These are phyloP conservation scores for Fusarium robinianum DNA, from an alignment of 2,329 filamentous ascomycete genomes.

Conservation along the genomic window DNA sequence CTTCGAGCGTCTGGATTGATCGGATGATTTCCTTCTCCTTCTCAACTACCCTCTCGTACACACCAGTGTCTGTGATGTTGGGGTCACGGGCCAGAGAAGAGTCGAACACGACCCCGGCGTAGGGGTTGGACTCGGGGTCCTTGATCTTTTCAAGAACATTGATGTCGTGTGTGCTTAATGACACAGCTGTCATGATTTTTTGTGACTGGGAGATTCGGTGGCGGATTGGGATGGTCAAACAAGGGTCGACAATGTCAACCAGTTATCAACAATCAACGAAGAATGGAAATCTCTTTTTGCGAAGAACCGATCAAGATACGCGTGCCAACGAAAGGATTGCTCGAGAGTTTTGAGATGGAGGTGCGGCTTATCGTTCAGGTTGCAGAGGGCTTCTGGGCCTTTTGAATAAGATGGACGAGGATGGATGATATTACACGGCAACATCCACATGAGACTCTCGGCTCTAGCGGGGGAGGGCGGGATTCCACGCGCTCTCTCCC, in stretches of 20 bases:
- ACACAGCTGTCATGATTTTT: constrained; percentile 50
- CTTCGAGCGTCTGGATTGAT: constrained; percentile 59
- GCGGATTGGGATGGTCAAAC: not conserved
- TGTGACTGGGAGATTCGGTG: constrained; percentile 18
- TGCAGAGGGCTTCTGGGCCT: too few species aligned
- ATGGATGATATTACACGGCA: constrained; percentile 23
- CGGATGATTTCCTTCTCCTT: constrained; percentile 59
- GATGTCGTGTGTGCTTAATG: constrained; percentile 62
- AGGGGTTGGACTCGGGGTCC: constrained; percentile 66
- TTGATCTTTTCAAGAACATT: constrained; percentile 69
- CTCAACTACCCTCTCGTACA: constrained; percentile 56
- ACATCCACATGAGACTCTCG: constrained; percentile 18
- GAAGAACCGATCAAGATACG: constrained; percentile 1
- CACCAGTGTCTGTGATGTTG: constrained; percentile 53
- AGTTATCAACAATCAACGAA: constrained; percentile 7
- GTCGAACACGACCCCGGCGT: constrained; percentile 59
- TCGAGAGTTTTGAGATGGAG: too few species aligned
- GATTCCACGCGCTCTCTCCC: constrained; percentile 10
- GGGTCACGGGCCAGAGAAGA: constrained; percentile 60
- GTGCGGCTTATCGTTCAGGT: too few species aligned
- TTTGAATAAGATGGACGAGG: too few species aligned
- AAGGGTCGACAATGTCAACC: not conserved
- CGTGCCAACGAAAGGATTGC: constrained; percentile 5
- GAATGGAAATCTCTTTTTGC: constrained; percentile 1
- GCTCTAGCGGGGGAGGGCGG: constrained; percentile 20